Percentiles rank a stretch among this genome's conserved stretches.
These are phyloP conservation scores for Globisporangium ultimum DNA, from an alignment of 352 stramenopile genomes.

Conservation along the genomic window DNA sequence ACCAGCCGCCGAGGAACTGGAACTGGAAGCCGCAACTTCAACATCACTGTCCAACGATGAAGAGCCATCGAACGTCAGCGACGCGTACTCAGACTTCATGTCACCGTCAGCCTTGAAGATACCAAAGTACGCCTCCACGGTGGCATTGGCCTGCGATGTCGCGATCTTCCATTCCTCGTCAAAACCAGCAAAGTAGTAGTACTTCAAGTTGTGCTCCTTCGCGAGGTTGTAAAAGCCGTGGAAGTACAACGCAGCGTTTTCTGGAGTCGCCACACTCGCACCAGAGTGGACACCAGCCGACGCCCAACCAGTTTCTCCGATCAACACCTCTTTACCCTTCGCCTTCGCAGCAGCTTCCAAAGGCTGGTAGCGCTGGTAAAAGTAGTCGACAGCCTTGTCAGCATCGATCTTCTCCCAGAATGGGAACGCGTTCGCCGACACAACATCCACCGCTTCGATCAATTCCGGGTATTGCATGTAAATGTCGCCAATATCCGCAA, in stretches of 20 bases:
- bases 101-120: constrained; percentile 44
- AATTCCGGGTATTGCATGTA: constrained; percentile 49
- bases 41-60: not conserved
- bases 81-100: constrained; percentile 44
- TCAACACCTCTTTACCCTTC: constrained; percentile 45
- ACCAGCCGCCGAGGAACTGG: not conserved
- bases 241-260: constrained; percentile 55
- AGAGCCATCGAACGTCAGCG: constrained; percentile 16
- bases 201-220: constrained; percentile 30
- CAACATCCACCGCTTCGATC: constrained; percentile 49
- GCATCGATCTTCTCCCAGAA: constrained; percentile 77
- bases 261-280: constrained; percentile 32
- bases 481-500: constrained; percentile 63
- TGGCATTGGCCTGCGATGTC: constrained; percentile 41
- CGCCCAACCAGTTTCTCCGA: constrained; percentile 72
- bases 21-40: not conserved
- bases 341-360: constrained; percentile 18
- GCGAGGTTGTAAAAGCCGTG: constrained; percentile 52
- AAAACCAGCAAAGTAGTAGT: constrained; percentile 76
- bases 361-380: constrained; percentile 34
- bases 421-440: constrained; percentile 84
- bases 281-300: constrained; percentile 31
- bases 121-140: constrained; percentile 71
- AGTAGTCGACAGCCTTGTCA: constrained; percentile 43
- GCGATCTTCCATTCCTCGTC: constrained; percentile 62